Evolutionary conservation across 805 yeast species (phyloP).

Genomic region (Phaffomyces opuntiae): DNA sequence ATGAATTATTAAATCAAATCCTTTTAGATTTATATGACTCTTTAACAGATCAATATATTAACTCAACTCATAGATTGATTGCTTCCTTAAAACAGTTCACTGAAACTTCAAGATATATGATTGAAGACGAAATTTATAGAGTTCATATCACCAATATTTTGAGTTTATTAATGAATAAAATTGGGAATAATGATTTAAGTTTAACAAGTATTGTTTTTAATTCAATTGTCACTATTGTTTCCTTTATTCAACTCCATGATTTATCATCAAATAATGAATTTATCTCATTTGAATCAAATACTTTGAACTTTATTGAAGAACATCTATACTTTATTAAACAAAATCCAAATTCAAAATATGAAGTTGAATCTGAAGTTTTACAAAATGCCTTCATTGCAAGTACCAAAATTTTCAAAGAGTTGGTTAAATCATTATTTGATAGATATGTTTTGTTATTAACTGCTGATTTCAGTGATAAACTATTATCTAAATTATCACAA

Average conservation of each 20-base stretch:
- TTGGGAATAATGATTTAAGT: slow-evolving; percentile 80
- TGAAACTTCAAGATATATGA: slow-evolving; percentile 60
- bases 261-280: slow-evolving; percentile 34
- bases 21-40: slow-evolving; percentile 74
- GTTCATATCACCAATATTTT: slow-evolving; percentile 75
- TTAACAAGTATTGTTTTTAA: slow-evolving; percentile 65
- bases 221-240: slow-evolving; percentile 61
- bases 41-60: slow-evolving; percentile 51
- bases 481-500: slow-evolving; percentile 33
- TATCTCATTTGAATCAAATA: slow-evolving; percentile 32
- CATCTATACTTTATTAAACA: slow-evolving; percentile 49
- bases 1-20: slow-evolving; percentile 42
- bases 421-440: slow-evolving; percentile 49
- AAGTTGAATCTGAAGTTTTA: slow-evolving; percentile 39
- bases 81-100: slow-evolving; percentile 66
- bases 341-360: slow-evolving; percentile 25
- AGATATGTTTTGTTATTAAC: slow-evolving; percentile 61
- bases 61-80: slow-evolving; percentile 72
- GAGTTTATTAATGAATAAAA: slow-evolving; percentile 65
- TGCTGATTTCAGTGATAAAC: slow-evolving; percentile 31
- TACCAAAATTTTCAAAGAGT: slow-evolving; percentile 57
- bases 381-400: slow-evolving; percentile 62
- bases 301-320: slow-evolving; percentile 52
- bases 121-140: slow-evolving; percentile 53
- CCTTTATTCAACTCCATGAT: slow-evolving; percentile 67